phyloP scores from a whole-genome alignment of 228 moss, liverwort and hornwort genomes.

The Sphagnum magellanicum region DNA sequence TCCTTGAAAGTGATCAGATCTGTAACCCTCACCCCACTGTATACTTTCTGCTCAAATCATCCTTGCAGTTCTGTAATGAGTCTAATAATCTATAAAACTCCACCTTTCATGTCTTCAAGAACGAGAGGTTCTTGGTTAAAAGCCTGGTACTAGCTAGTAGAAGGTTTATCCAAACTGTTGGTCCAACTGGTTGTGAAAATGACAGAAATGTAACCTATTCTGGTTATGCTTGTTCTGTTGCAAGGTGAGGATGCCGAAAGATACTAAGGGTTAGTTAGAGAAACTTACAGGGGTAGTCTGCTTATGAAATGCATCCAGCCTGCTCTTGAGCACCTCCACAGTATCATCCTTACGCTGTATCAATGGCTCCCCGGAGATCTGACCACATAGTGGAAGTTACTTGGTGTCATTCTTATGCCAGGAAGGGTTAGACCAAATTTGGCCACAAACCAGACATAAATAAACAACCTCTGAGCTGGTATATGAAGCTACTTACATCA shows the following conservation, averaged over 20 bases:
- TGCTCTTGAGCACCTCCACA: conserved; percentile 63
- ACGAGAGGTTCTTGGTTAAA: too few relatives aligned
- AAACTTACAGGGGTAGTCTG: conserved; percentile 73
- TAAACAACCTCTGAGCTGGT: not conserved
- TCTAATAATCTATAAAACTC: too few relatives aligned
- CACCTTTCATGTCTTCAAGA: too few relatives aligned
- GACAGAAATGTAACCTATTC: too few relatives aligned
- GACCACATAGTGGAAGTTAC: not conserved
- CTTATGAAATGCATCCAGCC: conserved; percentile 70
- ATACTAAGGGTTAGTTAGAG: not conserved
- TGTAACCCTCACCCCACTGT: not conserved
- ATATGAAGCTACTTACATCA: conserved; percentile 6
- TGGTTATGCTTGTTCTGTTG: too few relatives aligned
- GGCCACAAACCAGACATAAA: too few relatives aligned
- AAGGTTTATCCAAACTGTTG: not conserved
- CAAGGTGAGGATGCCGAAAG: not conserved
- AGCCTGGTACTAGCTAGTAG: not conserved
- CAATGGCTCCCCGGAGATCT: conserved; percentile 78
- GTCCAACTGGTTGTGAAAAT: not conserved
- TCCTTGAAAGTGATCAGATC: too few relatives aligned
- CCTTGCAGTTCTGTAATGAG: not conserved
- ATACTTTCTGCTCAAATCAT: not conserved
- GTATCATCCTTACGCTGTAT: conserved; percentile 88
- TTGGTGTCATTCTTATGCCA: not conserved
- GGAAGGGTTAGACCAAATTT: not conserved